These are phyloP conservation scores for Marasmius tenuissimus DNA, from an alignment of 1,284 basidiomycete species.

Conservation along the genomic window DNA sequence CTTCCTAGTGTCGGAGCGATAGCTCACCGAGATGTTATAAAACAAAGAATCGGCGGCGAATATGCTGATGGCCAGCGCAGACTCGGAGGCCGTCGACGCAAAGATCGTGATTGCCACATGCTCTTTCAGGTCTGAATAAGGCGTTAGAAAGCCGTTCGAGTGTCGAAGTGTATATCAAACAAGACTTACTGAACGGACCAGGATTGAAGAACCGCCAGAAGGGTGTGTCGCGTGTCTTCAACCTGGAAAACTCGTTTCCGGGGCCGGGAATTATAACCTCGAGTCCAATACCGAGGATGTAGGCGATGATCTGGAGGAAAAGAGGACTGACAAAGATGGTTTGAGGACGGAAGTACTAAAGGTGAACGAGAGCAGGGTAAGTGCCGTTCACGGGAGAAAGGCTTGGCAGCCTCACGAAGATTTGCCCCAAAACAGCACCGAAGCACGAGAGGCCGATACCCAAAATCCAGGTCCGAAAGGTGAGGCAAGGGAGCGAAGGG, in stretches of 20 bases:
- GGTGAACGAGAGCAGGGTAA: background rate
- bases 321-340: conserved; percentile 47
- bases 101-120: conserved; percentile 69
- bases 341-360: conserved; percentile 51
- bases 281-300: conserved; percentile 39
- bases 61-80: conserved; percentile 66
- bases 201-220: conserved; percentile 58
- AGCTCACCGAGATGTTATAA: conserved; percentile 53
- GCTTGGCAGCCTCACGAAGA: conserved; percentile 18
- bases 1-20: conserved; percentile 1
- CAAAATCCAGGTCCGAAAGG: conserved; percentile 58
- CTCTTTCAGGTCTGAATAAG: conserved; percentile 40
- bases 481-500: conserved; percentile 54
- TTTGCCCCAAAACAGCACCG: conserved; percentile 48
- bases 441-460: conserved; percentile 62
- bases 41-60: conserved; percentile 60
- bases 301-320: conserved; percentile 52
- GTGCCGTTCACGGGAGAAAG: conserved; percentile 10
- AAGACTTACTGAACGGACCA: conserved; percentile 31
- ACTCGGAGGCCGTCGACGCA: conserved; percentile 63
- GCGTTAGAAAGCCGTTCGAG: conserved; percentile 34
- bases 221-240: conserved; percentile 2
- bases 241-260: conserved; percentile 25
- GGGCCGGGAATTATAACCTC: conserved; percentile 45
- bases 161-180: conserved; percentile 23